These are phyloP conservation scores for Ustilago loliicola DNA, from an alignment of 1,284 basidiomycete species.

Conservation along the genomic window DNA sequence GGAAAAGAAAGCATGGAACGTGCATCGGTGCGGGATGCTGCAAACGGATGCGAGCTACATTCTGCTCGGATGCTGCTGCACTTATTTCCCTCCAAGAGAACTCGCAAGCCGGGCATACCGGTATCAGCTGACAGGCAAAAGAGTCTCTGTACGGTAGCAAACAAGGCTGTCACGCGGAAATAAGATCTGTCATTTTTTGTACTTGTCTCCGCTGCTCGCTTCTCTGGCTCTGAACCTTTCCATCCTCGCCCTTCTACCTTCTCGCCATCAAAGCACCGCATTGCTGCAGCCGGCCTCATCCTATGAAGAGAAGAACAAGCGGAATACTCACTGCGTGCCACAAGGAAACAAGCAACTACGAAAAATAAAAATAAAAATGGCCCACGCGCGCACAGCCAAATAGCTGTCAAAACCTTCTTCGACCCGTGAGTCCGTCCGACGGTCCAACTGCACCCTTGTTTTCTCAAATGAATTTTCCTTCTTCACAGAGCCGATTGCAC, in stretches of 20 bases:
- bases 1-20: not conserved
- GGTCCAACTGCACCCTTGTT: not conserved
- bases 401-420: not conserved
- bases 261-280: too few species aligned
- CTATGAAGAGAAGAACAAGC: too few species aligned
- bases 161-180: not conserved
- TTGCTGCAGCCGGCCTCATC: too few species aligned
- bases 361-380: not conserved
- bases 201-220: not conserved
- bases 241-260: too few species aligned
- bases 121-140: not conserved
- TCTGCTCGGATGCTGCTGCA: not conserved
- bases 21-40: not conserved
- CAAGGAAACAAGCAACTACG: too few species aligned
- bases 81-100: not conserved
- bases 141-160: not conserved
- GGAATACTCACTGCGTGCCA: too few species aligned
- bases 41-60: not conserved
- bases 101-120: not conserved
- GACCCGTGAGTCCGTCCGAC: conserved; percentile 2
- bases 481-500: not conserved
- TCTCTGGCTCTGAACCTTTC: too few species aligned
- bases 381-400: not conserved
- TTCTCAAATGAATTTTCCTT: too few species aligned
- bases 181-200: not conserved